Evolutionary conservation across 192 early-diverging fungal species (phyloP).

Genomic region (Backusella macrospora): DNA sequence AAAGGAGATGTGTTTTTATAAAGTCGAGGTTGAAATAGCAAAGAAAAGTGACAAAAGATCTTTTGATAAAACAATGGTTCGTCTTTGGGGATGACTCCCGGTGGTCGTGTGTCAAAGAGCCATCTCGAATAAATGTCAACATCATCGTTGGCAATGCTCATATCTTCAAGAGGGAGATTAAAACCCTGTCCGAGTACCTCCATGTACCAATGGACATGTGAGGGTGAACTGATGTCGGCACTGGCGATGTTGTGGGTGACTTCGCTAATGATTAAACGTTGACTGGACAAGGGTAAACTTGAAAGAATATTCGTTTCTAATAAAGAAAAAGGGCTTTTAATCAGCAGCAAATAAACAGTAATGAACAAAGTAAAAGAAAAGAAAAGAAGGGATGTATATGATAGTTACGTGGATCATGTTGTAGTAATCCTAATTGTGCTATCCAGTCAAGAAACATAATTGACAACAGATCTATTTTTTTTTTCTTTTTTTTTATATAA

Average conservation of each 20-base stretch:
- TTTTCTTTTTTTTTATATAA: background rate
- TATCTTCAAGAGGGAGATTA: constrained; percentile 72
- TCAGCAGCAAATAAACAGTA: background rate
- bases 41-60: constrained; percentile 76
- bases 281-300: constrained; percentile 66
- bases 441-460: constrained; percentile 79
- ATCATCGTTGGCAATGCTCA: constrained; percentile 62
- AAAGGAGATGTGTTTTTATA: constrained; percentile 28
- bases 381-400: no score
- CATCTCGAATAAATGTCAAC: constrained; percentile 72
- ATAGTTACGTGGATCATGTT: constrained; percentile 66
- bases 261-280: constrained; percentile 67
- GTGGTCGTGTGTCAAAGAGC: constrained; percentile 67
- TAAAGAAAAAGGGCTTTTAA: background rate
- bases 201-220: constrained; percentile 83
- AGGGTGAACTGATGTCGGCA: constrained; percentile 63
- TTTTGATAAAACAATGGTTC: constrained; percentile 73
- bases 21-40: constrained; percentile 64
- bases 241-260: constrained; percentile 62
- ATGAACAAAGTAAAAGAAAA: background rate
- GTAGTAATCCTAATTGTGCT: constrained; percentile 65
- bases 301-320: constrained; percentile 72
- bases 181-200: constrained; percentile 84
- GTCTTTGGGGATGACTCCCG: constrained; percentile 51
- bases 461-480: background rate